Percentiles rank a stretch among this genome's conserved stretches.
Evolutionary conservation across 805 yeast genomes (phyloP).

Genomic region (Lipomyces chichibuensis): DNA sequence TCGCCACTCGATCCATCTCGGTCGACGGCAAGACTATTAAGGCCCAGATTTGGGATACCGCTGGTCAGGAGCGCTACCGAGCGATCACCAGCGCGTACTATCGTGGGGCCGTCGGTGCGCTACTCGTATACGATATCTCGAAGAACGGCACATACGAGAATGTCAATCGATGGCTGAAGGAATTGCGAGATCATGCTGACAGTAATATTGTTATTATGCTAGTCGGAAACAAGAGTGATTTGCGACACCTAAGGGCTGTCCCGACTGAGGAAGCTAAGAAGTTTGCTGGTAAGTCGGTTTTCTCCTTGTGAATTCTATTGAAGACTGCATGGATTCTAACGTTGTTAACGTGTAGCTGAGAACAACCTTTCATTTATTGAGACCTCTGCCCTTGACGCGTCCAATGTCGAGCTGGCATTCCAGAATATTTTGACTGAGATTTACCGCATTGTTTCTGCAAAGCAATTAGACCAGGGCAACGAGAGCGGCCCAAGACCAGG

Average conservation of each 20-base stretch:
- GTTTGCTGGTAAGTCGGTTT: conserved; percentile 56
- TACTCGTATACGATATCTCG: conserved; percentile 92
- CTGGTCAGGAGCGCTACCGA: conserved; percentile 98
- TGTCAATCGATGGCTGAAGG: conserved; percentile 90
- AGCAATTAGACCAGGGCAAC: conserved; percentile 86
- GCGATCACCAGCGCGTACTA: conserved; percentile 97
- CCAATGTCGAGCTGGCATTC: conserved; percentile 93
- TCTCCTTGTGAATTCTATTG: not conserved
- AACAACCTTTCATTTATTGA: conserved; percentile 91
- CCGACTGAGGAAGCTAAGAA: conserved; percentile 97
- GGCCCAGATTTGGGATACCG: conserved; percentile 99
- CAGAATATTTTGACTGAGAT: conserved; percentile 90
- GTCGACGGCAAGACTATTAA: conserved; percentile 95
- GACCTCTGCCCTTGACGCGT: conserved; percentile 91
- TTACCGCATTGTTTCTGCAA: conserved; percentile 91
- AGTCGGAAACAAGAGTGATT: conserved; percentile 95
- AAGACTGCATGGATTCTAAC: not conserved
- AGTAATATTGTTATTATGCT: conserved; percentile 94
- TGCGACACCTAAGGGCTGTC: conserved; percentile 91
- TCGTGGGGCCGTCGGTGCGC: conserved; percentile 97
- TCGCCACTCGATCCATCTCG: conserved; percentile 93
- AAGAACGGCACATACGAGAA: conserved; percentile 90
- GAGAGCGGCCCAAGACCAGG: conserved; percentile 66
- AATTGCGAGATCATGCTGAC: conserved; percentile 94
- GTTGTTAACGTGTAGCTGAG: conserved; percentile 52